Evolutionary conservation across 78 protist species (phyloP).

Genomic region (Dictyostelium citrinum): DNA sequence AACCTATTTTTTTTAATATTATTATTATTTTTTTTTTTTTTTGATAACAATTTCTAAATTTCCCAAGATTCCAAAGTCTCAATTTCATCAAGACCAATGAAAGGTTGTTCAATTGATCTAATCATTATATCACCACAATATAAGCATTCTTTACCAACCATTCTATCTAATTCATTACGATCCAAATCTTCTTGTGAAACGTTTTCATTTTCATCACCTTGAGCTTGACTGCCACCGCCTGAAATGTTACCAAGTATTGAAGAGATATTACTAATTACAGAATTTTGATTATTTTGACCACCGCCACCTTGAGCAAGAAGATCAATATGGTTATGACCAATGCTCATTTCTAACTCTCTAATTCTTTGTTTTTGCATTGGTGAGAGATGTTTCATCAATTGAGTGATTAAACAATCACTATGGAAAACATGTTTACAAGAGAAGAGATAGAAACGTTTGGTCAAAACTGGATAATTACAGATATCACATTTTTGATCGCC

Average conservation of each 20-base stretch:
- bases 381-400: conserved; percentile 24
- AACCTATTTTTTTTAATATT: background rate
- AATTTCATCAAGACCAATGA: conserved; percentile 73
- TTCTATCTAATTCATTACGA: conserved; percentile 80
- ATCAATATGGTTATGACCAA: background rate
- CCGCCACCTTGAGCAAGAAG: background rate
- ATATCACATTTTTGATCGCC: conserved; percentile 84
- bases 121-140: conserved; percentile 89
- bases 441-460: conserved; percentile 89
- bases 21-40: background rate
- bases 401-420: conserved; percentile 86
- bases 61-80: conserved; percentile 62
- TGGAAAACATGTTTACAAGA: conserved; percentile 95
- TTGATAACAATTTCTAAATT: conserved; percentile 6
- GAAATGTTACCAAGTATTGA: background rate
- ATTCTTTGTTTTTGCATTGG: background rate
- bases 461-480: conserved; percentile 81
- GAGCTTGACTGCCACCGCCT: background rate
- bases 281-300: background rate
- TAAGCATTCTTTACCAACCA: conserved; percentile 85
- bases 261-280: background rate
- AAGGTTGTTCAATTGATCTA: conserved; percentile 83
- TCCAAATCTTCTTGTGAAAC: conserved; percentile 39
- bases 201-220: conserved; percentile 15
- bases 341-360: conserved; percentile 26